Evolutionary conservation across 2,329 filamentous ascomycete genomes (phyloP), one percentile per base, ranked within the genome.

Genomic region (Pseudofabraea citricarpa): DNA sequence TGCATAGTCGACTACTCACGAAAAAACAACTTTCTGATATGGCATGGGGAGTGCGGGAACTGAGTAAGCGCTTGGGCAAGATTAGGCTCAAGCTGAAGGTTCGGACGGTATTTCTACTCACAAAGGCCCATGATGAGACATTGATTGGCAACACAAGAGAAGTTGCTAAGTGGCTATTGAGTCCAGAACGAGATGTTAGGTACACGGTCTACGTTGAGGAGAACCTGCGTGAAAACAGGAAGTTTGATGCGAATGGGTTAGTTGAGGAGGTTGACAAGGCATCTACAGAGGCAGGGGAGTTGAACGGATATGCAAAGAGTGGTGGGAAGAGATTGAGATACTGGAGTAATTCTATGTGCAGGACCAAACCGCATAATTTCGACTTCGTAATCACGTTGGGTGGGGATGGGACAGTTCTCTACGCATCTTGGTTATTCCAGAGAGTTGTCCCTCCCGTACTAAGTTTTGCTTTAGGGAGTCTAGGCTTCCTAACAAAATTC

Each of bases 341-440:
- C 64, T 98, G 93, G 93, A 83, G 84, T 35, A 80, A 86, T 47
- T 74, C 83, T 43, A 81, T 96, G 59, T 95, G 90, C 55, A 75
- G 76, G 37, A 74, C 80, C 31, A 77, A 83, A 46, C 91, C 91
- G 4, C 89, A 95, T 56, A 85, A 81, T 0, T 96, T 97, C 60
- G 93, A 98, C 65, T 94, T 98, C 58, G 83, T 94, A 40, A 80
- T 98, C 36, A 94, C 91, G 0, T 76, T 95, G 3, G 90, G 90
- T 38, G 93, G 93, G 10, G 93, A 98, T 61, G 93, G 93, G n/a
- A 98, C 93, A 0, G 91, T 98, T 6, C 72, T 98, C 9, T 97
- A 95, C 60, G 87, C 91, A 4, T 95, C 89, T 59, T 97, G 91
- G 90, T 73, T 98, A 1, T 98, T 98, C 63, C 93, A 98, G 68